Evolutionary conservation across 257 asterid species (phyloP), one percentile per base, ranked within the genome.

Genomic region (Solanum raphanifolium): DNA sequence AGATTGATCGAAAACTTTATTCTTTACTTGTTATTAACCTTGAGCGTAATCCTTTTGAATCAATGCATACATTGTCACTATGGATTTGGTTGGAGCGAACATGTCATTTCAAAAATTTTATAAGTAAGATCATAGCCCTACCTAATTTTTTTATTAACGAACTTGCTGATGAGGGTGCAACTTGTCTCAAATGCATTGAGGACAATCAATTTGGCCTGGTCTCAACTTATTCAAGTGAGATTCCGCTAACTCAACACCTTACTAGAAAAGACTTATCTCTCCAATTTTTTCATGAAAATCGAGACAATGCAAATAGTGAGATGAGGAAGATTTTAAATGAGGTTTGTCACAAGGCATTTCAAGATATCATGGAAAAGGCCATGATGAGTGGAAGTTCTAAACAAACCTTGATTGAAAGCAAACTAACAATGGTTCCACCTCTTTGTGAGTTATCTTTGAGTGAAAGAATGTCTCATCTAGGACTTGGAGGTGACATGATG

Each of bases 81-180:
- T 94, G 95, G 96, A 68, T 94, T 43, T 94, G 95, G 94, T 35
- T 94, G 23, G 98, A 95, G 88, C 89, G 88, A 15, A 12, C 36
- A 4, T 92, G 93, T 27, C 83, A 25, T 6, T 69, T 76, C 73
- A 79, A 84, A 87, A 69, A 87, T 31, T 18, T 89, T 85, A 82
- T 93, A 6, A 46, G 86, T 79, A 92, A 48, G 83, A 84, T 95
- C 76, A 69, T 89, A 66, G 83, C 90, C 32, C 88, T 90, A 86
- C 87, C 93, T 23, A 90, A 29, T 3, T 21, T 79, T 36, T 15
- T 92, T 16, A 88, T 94, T 86, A 86, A 89, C 31, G 87, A 86
- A 66, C 86, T 91, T 86, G 94, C 92, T 72, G 94, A 92, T 12
- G 98, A 95, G 90, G 98, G 96, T n/a, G 5, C 84, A 2, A 31